These are phyloP conservation scores for Rubia balearica DNA, from an alignment of 305 asterid genomes.

Conservation along the genomic window DNA sequence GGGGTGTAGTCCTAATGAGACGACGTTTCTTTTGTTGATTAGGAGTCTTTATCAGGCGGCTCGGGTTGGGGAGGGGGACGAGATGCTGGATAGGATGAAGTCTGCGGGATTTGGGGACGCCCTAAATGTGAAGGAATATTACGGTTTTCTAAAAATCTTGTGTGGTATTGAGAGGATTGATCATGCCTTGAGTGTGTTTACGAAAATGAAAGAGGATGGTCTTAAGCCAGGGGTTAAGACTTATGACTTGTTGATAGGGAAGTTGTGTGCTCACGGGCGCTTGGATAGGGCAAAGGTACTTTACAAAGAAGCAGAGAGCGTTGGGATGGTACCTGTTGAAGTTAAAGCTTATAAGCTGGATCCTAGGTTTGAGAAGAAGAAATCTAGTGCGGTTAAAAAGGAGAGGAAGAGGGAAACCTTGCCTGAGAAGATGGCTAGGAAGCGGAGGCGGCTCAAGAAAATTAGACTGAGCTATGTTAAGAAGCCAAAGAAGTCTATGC, in stretches of 20 bases:
- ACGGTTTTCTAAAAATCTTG: slow-evolving; percentile 58
- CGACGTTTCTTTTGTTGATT: slow-evolving; percentile 53
- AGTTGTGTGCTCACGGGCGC: slow-evolving; percentile 60
- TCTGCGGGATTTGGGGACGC: slow-evolving; percentile 68
- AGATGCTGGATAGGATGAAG: slow-evolving; percentile 93
- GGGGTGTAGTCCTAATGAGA: slow-evolving; percentile 65
- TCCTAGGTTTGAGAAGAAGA: slow-evolving; percentile 68
- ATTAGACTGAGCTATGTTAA: slow-evolving; percentile 74
- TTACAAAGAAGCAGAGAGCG: slow-evolving; percentile 72
- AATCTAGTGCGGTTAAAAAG: slow-evolving; percentile 54
- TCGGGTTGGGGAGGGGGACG: slow-evolving; percentile 80
- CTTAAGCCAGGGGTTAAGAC: slow-evolving; percentile 58
- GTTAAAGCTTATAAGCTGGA: slow-evolving; percentile 62
- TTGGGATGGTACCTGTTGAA: slow-evolving; percentile 44
- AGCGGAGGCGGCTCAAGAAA: slow-evolving; percentile 66
- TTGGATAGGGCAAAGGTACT: slow-evolving; percentile 69
- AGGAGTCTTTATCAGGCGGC: slow-evolving; percentile 93
- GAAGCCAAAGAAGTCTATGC: slow-evolving; percentile 63
- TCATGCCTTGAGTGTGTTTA: slow-evolving; percentile 75
- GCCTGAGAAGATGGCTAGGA: slow-evolving; percentile 95
- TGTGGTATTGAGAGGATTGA: slow-evolving; percentile 88
- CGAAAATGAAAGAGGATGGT: slow-evolving; percentile 76
- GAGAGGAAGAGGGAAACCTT: slow-evolving; percentile 81
- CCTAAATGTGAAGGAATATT: slow-evolving; percentile 63
- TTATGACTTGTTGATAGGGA: slow-evolving; percentile 65